phyloP scores from a whole-genome alignment of 176 grass and related monocot species.

The Avena insularis region DNA sequence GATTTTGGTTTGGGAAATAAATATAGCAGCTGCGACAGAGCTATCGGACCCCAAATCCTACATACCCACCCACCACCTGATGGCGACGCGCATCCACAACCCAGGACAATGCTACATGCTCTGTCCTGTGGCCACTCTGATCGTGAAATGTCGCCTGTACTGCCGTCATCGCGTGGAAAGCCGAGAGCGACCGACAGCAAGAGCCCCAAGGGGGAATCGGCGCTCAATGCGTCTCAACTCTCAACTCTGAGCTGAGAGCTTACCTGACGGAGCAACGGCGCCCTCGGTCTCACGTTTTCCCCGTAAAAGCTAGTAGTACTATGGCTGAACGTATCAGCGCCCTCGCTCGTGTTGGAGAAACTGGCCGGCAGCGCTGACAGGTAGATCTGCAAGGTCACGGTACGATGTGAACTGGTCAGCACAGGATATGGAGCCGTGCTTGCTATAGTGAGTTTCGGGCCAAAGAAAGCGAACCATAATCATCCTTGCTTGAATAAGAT shows the following conservation, averaged over 20 bases:
- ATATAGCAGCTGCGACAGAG: no score
- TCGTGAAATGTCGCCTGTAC: no score
- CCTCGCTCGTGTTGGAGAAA: neutral
- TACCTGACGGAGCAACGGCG: conserved; percentile 4
- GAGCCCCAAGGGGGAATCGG: neutral
- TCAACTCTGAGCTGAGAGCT: neutral
- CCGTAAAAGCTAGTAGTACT: neutral
- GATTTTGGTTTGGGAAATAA: no score
- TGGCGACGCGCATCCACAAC: no score
- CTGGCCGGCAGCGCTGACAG: neutral
- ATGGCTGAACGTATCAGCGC: neutral
- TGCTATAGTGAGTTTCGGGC: no score
- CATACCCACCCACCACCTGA: no score
- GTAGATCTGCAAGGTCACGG: neutral
- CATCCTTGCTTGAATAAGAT: no score
- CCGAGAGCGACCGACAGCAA: conserved; percentile 14
- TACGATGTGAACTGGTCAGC: neutral
- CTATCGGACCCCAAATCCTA: no score
- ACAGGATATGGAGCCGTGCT: no score
- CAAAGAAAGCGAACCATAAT: no score
- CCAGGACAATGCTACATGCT: no score
- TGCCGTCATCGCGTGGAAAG: neutral
- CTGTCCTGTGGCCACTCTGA: no score
- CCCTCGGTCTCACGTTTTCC: neutral
- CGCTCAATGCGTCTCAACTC: neutral